A percentile compares a stretch with the other conserved stretches of the same genome.
Evolutionary conservation across 768 basidiomycete species (phyloP).

Genomic region (Grammothele lineata): DNA sequence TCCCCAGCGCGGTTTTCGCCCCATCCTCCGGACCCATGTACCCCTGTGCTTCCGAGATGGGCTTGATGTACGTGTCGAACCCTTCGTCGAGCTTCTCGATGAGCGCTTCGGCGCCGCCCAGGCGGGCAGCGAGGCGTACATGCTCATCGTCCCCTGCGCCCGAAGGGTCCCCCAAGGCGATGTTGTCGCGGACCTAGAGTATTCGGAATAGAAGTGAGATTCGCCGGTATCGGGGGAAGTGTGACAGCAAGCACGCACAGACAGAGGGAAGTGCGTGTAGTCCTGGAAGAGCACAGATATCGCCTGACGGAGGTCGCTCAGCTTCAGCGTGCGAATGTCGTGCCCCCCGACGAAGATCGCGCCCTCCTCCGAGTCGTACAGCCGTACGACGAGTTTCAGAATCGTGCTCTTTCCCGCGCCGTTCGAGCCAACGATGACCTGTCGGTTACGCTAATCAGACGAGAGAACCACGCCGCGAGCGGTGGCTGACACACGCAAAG

Average conservation of each 20-base stretch:
- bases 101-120: constrained; percentile 68
- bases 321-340: constrained; percentile 53
- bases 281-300: constrained; percentile 78
- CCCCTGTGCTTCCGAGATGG: too few species aligned
- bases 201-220: too few species aligned
- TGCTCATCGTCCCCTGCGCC: constrained; percentile 49
- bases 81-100: constrained; percentile 59
- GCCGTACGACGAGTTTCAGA: constrained; percentile 61
- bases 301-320: constrained; percentile 58
- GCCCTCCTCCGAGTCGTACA: constrained; percentile 68
- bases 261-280: constrained; percentile 71
- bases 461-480: too few species aligned
- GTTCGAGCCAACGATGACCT: constrained; percentile 75
- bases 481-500: constrained; percentile 43
- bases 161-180: constrained; percentile 65
- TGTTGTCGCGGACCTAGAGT: constrained; percentile 65
- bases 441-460: too few species aligned
- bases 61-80: constrained; percentile 66
- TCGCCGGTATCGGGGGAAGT: constrained; percentile 23
- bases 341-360: constrained; percentile 58
- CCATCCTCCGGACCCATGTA: too few species aligned
- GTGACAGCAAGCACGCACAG: constrained; percentile 34
- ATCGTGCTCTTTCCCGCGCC: constrained; percentile 77
- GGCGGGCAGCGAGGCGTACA: constrained; percentile 57
- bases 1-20: too few species aligned